Conservation (phyloP, 768 basidiomycete genomes). For the Macrocybe gigantea region DNA sequence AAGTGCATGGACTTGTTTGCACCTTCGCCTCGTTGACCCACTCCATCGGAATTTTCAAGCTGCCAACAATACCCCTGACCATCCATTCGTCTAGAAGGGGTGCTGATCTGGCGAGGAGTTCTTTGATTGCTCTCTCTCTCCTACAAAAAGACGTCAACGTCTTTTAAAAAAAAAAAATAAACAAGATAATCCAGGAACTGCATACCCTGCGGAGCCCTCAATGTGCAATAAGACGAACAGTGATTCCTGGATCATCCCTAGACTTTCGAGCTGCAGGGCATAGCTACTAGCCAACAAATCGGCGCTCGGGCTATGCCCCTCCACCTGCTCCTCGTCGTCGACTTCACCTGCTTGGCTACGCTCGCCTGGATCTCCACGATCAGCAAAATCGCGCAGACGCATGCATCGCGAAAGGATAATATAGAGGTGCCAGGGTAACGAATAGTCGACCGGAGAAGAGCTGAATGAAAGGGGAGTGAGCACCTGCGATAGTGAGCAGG, state of each 20-base stretch:
- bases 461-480: constrained; percentile 73
- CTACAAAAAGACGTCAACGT: constrained; percentile 30
- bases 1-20: background rate
- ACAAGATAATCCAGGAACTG: constrained; percentile 26
- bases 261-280: constrained; percentile 78
- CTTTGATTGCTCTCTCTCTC: constrained; percentile 77
- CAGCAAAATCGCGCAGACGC: constrained; percentile 81
- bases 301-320: constrained; percentile 80
- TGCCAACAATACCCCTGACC: constrained; percentile 64
- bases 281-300: constrained; percentile 81
- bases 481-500: constrained; percentile 60
- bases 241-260: constrained; percentile 80
- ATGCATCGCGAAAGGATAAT: constrained; percentile 81
- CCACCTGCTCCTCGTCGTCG: constrained; percentile 39
- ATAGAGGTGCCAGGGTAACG: constrained; percentile 91
- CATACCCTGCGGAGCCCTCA: constrained; percentile 74
- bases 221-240: constrained; percentile 87
- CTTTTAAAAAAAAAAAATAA: constrained; percentile 1
- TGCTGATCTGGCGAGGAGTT: constrained; percentile 68
- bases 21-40: constrained; percentile 96
- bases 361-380: constrained; percentile 51
- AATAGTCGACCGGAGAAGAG: constrained; percentile 70
- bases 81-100: constrained; percentile 67
- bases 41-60: constrained; percentile 70
- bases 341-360: constrained; percentile 25